phyloP scores from a whole-genome alignment of 805 yeast species.

The Monosporozyma siamensis region DNA sequence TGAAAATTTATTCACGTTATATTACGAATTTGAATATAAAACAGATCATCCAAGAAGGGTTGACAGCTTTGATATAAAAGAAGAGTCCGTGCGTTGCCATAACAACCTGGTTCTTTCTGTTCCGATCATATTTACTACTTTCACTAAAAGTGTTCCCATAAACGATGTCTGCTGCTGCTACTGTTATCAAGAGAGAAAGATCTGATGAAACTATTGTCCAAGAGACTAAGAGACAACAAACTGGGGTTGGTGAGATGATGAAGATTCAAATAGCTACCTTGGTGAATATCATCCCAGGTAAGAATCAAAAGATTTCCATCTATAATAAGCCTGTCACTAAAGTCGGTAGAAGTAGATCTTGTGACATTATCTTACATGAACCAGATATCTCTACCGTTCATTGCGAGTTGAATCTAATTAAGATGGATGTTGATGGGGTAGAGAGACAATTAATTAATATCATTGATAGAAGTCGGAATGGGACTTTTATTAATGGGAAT shows the following conservation, averaged over 20 bases:
- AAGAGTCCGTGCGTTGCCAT: neutral
- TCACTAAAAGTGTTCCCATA: neutral
- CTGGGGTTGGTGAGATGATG: neutral
- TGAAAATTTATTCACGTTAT: neutral
- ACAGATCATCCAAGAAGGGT: too few species aligned
- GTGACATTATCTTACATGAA: conserved; percentile 47
- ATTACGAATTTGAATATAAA: neutral
- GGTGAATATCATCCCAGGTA: conserved; percentile 28
- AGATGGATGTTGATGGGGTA: conserved; percentile 29
- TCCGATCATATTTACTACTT: neutral
- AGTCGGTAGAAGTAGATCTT: conserved; percentile 50
- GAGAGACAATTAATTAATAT: conserved; percentile 35
- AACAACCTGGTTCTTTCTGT: neutral
- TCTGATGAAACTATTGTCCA: conserved; percentile 9
- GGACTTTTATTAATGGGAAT: conserved; percentile 56
- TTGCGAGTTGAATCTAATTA: conserved; percentile 41
- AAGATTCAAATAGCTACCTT: conserved; percentile 13
- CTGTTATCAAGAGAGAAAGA: conserved; percentile 9
- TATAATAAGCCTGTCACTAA: conserved; percentile 27
- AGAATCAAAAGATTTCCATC: conserved; percentile 27
- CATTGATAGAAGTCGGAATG: conserved; percentile 51
- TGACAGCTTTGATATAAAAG: too few species aligned
- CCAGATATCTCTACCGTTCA: conserved; percentile 59
- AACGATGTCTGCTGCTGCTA: conserved; percentile 3
- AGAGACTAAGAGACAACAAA: conserved; percentile 15